These are phyloP conservation scores for Pochonia chlamydosporia DNA, from an alignment of 2,329 filamentous ascomycete genomes.

Conservation along the genomic window DNA sequence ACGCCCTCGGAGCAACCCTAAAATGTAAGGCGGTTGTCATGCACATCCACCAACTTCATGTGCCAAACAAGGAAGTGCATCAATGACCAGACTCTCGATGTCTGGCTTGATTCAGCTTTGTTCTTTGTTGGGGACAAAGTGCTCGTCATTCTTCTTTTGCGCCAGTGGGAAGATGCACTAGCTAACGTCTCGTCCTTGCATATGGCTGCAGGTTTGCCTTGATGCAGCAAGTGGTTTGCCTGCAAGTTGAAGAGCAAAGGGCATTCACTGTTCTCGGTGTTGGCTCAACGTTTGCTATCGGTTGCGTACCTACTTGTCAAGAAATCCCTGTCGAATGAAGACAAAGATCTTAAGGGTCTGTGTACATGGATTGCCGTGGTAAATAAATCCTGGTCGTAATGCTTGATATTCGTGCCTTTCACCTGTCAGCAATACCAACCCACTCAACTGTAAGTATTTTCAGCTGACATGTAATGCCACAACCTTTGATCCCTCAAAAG, in stretches of 20 bases:
- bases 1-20: too few species aligned
- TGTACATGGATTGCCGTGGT: not conserved
- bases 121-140: not conserved
- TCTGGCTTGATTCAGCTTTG: not conserved
- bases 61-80: not conserved
- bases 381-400: too few species aligned
- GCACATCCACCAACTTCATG: not conserved
- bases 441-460: too few species aligned
- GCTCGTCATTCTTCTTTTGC: not conserved
- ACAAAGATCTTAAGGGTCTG: not conserved
- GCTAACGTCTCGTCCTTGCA: not conserved
- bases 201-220: conserved; percentile 6
- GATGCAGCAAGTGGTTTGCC: not conserved
- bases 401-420: too few species aligned
- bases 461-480: too few species aligned
- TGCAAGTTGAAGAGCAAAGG: too few species aligned
- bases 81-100: too few species aligned
- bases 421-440: too few species aligned
- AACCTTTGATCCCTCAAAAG: too few species aligned
- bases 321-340: not conserved
- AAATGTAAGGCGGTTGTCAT: not conserved
- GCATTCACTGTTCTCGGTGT: too few species aligned
- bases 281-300: too few species aligned
- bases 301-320: not conserved
- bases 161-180: not conserved